Conservation (phyloP, 192 early-diverging fungal genomes). For the Backusella mclennaniae region DNA sequence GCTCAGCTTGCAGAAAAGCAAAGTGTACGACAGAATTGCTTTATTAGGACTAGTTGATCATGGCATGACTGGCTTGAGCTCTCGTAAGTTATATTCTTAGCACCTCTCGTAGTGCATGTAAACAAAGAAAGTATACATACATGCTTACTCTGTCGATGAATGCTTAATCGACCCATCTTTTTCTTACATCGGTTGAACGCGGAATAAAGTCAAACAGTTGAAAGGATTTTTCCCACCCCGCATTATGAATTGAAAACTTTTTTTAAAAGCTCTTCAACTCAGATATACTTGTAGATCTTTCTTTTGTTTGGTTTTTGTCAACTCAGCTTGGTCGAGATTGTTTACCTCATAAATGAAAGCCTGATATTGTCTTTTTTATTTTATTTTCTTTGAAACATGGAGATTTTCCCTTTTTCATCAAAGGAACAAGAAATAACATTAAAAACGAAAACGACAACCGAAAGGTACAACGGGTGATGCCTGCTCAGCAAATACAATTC, state of each 20-base stretch:
- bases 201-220: background rate
- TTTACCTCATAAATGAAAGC: background rate
- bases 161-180: background rate
- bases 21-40: background rate
- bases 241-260: background rate
- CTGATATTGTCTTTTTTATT: too few relatives aligned
- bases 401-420: background rate
- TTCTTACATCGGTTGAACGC: background rate
- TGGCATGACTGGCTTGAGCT: background rate
- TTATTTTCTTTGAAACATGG: background rate
- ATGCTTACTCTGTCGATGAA: background rate
- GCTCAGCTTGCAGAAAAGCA: background rate
- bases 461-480: background rate
- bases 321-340: background rate
- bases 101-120: background rate
- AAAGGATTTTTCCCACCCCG: background rate
- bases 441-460: too few relatives aligned
- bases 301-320: background rate
- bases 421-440: background rate
- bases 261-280: background rate
- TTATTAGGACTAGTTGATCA: background rate
- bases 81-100: background rate
- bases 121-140: background rate
- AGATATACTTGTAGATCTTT: slow-evolving; percentile 3
- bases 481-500: background rate